Percentiles rank a stretch among this genome's conserved stretches.
Conservation (phyloP, 164 flowering plant genomes). For the Stephania yunnanensis region DNA sequence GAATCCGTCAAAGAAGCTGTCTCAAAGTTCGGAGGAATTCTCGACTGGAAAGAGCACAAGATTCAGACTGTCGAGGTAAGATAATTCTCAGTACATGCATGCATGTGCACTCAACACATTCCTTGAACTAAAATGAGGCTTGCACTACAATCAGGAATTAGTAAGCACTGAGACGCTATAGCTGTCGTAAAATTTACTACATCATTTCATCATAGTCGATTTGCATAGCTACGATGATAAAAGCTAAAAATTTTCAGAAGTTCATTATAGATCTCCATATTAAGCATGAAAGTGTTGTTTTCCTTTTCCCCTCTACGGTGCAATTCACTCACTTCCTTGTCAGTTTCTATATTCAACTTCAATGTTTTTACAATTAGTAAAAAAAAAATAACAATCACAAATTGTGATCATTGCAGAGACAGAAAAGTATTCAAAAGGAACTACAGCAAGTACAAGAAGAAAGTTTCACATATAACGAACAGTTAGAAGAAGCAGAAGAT, state of each 20-base stretch:
- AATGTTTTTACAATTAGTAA: neutral
- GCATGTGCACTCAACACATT: neutral
- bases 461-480: conserved; percentile 50
- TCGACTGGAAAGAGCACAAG: conserved; percentile 83
- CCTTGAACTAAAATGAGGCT: neutral
- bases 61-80: conserved; percentile 67
- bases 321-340: too few relatives aligned
- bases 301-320: neutral
- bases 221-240: too few relatives aligned
- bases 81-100: neutral
- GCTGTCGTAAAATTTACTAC: too few relatives aligned
- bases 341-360: neutral
- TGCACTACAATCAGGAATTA: too few relatives aligned
- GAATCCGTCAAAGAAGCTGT: conserved; percentile 83
- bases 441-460: conserved; percentile 68
- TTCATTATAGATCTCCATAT: neutral
- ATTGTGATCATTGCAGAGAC: conserved; percentile 39
- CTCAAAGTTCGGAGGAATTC: conserved; percentile 84
- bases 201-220: too few relatives aligned
- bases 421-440: conserved; percentile 54
- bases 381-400: too few relatives aligned
- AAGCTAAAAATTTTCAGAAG: too few relatives aligned
- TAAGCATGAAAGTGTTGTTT: neutral
- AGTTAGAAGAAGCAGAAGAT: conserved; percentile 56
- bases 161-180: too few relatives aligned